Evolutionary conservation across 2,329 filamentous ascomycete species (phyloP).

Genomic region (Xylariaceae sp.): DNA sequence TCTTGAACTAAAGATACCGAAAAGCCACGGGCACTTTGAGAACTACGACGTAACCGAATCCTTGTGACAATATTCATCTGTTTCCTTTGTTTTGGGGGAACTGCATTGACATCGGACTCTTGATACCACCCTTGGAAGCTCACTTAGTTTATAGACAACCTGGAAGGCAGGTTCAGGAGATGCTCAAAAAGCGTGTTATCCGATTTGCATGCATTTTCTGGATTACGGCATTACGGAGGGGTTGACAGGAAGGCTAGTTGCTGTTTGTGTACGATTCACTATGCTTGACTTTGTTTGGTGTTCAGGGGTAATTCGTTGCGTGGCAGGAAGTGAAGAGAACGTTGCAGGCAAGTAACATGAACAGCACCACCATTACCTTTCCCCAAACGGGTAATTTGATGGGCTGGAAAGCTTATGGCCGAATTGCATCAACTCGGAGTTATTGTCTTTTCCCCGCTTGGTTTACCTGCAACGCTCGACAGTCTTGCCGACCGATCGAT

Average conservation of each 20-base stretch:
- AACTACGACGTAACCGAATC: slow-evolving; percentile 24
- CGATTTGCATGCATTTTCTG: slow-evolving; percentile 50
- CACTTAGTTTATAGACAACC: slow-evolving; percentile 45
- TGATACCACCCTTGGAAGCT: slow-evolving; percentile 43
- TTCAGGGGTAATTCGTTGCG: slow-evolving; percentile 39
- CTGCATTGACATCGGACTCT: slow-evolving; percentile 34
- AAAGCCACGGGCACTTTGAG: slow-evolving; percentile 15
- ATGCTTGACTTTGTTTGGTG: slow-evolving; percentile 36
- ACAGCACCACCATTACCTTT: slow-evolving; percentile 25
- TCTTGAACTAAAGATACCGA: slow-evolving; percentile 57
- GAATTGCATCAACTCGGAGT: slow-evolving; percentile 34
- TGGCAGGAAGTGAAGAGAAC: slow-evolving; percentile 21
- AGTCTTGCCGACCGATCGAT: slow-evolving; percentile 35
- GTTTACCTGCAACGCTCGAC: slow-evolving; percentile 27
- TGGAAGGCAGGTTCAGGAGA: slow-evolving; percentile 42
- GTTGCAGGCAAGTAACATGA: slow-evolving; percentile 25
- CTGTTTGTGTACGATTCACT: slow-evolving; percentile 43
- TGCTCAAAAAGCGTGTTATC: slow-evolving; percentile 50
- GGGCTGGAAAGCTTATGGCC: slow-evolving; percentile 22
- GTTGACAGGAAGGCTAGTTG: slow-evolving; percentile 33
- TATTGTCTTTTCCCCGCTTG: slow-evolving; percentile 30
- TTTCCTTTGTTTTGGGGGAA: slow-evolving; percentile 43
- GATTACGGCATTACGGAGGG: slow-evolving; percentile 46
- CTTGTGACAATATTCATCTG: slow-evolving; percentile 42
- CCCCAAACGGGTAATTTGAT: neutral